Base-by-base conservation (phyloP, 2,329 filamentous ascomycete species). In the Colletotrichum sansevieriae region DNA sequence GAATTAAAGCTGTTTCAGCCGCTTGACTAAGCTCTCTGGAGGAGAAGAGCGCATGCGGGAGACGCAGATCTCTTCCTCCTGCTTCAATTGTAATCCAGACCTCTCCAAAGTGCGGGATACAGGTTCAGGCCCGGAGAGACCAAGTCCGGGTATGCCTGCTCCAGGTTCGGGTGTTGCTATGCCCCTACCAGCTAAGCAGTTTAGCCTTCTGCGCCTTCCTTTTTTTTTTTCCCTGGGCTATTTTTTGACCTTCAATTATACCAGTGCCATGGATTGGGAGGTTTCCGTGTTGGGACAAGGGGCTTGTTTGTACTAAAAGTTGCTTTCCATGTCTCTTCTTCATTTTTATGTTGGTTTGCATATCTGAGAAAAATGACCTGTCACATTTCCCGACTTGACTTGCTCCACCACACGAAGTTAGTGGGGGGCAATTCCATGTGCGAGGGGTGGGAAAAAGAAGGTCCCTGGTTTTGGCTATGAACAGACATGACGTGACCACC, bases 401-500 rank as follows among this genome's bases (percentile, higher is more conserved):
- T 51, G 25, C 49, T 56, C 66, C 66, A 66, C 66, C 35, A 25
- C 59, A 39, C 41, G 29, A 49, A 44, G 41, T 33, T 41, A 15
- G 18, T 63, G 18, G 59, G 47, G 1, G 29, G 1, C 29, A 29
- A 54, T 62, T 33, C 29, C 41, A 29, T 62, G 35, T 63, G 56
- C 47, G 56, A 69, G 62, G 62, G 43, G 47, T 33, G 44, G 33
- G 44, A 29, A 46, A 56, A 60, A 56, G 35, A 61, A 29, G 39
- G 49, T 49, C 66, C 66, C 55, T 57, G 62, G 29, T 7, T 29
- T 29, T 51, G 41, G 18, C 25, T 58, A 41, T 66, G 49, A 55
- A 69, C 63, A 66, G 62, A 66, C 62, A 65, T 68, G 62, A 61
- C 61, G 54, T 66, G 66, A 52, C n/a, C 47, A 66, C 56, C 66